phyloP scores from a whole-genome alignment of 2,329 filamentous ascomycete genomes.

The Tolypocladium amazonense region DNA sequence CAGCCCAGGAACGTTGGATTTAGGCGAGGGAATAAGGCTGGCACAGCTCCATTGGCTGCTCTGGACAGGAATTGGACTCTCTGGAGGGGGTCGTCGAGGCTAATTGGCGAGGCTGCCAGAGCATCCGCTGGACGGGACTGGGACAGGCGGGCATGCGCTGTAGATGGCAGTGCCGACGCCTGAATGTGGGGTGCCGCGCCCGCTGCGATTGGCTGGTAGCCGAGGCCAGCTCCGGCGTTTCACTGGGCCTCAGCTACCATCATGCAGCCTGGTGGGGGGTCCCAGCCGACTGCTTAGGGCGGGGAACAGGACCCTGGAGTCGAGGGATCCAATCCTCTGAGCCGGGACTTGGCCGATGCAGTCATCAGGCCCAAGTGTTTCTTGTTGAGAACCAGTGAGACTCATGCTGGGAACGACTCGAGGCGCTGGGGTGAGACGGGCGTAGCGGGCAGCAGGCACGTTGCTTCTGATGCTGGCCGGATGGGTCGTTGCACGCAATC shows the following conservation, averaged over 20 bases:
- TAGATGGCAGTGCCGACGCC: not conserved
- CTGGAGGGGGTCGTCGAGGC: slow-evolving; percentile 12
- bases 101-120: slow-evolving; percentile 15
- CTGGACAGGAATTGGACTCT: slow-evolving; percentile 8
- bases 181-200: slow-evolving; percentile 7
- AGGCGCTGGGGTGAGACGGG: not conserved
- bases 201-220: slow-evolving; percentile 16
- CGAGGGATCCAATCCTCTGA: not conserved
- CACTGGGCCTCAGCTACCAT: not conserved
- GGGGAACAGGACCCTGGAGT: not conserved
- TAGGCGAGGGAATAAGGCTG: slow-evolving; percentile 16
- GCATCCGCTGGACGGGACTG: slow-evolving; percentile 1
- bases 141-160: not conserved
- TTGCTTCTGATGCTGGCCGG: not conserved
- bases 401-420: not conserved
- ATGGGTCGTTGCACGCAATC: not conserved
- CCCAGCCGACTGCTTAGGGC: not conserved
- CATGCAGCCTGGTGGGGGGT: not conserved
- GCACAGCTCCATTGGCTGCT: slow-evolving; percentile 6
- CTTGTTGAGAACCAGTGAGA: not conserved
- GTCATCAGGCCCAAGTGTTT: not conserved
- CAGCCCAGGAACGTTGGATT: slow-evolving; percentile 2
- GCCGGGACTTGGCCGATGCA: not conserved
- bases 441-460: not conserved
- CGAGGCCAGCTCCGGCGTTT: slow-evolving; percentile 5